Base-by-base conservation (phyloP, 192 early-diverging fungal genomes). In the Backusella morwellensis region DNA sequence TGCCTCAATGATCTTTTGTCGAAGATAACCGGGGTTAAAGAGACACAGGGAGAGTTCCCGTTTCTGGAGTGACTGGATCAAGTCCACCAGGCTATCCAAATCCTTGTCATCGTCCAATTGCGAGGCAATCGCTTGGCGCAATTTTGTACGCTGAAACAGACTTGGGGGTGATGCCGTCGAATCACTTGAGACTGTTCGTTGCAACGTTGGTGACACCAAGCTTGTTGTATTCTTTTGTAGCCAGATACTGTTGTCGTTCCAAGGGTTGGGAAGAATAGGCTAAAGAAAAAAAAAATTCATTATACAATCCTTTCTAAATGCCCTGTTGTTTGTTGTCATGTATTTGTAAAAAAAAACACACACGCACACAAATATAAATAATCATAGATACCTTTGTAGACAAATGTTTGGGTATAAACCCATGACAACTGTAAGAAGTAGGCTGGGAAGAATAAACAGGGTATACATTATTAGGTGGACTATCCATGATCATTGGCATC, bases 1-100 rank as follows among this genome's bases (percentile, higher is more conserved):
- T 9, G 81, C 81, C 66, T 83, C 75, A 1, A 26, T 7, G 12
- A 83, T 66, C 50, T 68, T 80, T 19, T 50, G 77, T 19, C 66
- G n/a, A 12, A 83, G 32, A 52, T 80, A 76, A 1, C 66, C 41
- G 2, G 78, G 26, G 54, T 83, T 83, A 34, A 83, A 83, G 5
- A 77, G 56, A 21, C 81, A 83, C 1, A 77, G 14, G 2, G 78
- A 71, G 1, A 75, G 21, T 11, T 83, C 81, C 29, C 73, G 77
- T 4, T 40, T 41, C 29, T 23, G 72, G 3, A 83, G 63, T 15
- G 78, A 69, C 68, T 80, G 56, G 3, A 83, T 47, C 32, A 83
- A 36, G 8, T 83, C 81, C 26, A 83, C 75, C 23, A 79, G 74
- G 38, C 77, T 71, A 5, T 74, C 75, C 35, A 50, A 11, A 29